Base-by-base conservation (phyloP, 179 eudicot species). In the Sideroxylon spinosum region DNA sequence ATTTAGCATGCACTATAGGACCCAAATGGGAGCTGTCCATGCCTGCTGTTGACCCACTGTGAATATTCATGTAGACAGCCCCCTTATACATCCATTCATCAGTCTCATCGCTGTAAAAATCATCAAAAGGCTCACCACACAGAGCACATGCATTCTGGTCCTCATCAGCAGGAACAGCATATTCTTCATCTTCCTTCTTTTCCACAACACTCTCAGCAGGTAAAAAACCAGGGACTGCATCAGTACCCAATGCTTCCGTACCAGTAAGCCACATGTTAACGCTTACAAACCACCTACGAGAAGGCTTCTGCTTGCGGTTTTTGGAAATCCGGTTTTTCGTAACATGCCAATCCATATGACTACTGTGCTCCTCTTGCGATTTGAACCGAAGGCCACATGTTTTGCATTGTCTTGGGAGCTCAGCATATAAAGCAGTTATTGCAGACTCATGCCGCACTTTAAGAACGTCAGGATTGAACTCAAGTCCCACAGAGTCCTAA, bases 41-140 rank as follows among this genome's bases (percentile, higher is more conserved):
- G 74, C 90, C 91, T n/a, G 81, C 78, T 16, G 86, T 76, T 70
- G 87, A 81, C 57, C 91, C 95, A 83, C 44, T 63, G 28, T 90
- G 90, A 76, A 85, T 89, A 90, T 93, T 89, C 91, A 89, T 85
- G 84, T 93, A 95, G 13, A 91, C 95, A 59, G 98, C 94, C 55
- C 98, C 98, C 83, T 86, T 90, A 73, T 95, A 93, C 98, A 95
- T 95, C 98, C 98, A 95, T 82, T 93, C 98, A 57, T 95, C 98
- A 32, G 89, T 87, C 85, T 95, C 98, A 68, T 95, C 98, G 69
- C 97, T 90, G 49, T 91, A 95, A 83, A 87, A 93, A 77, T 93
- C 95, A 74, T 90, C 98, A 83, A 95, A 95, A 79, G 87, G 80
- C 74, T 95, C 98, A 66, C 98, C 93, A 80, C 98, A 95, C 10